Conservation (phyloP, 1,139 yeast genomes). For the Suzukiozyma palmioleophila region DNA sequence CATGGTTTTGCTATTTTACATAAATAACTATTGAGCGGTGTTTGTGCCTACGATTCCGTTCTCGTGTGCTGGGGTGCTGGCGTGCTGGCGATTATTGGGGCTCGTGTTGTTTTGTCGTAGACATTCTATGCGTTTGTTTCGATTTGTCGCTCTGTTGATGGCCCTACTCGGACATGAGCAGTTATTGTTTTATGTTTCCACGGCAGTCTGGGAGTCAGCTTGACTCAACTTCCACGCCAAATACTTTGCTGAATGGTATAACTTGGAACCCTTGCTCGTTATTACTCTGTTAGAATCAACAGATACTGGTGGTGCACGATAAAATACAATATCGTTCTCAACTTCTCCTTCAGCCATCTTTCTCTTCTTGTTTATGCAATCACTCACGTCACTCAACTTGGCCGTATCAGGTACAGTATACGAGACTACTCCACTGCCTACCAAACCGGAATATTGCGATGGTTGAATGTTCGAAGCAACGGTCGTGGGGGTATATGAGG, state of each 20-base stretch:
- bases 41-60: no score
- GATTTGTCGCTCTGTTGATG: no score
- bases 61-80: no score
- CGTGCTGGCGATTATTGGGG: no score
- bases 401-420: constrained; percentile 26
- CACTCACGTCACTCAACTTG: constrained; percentile 11
- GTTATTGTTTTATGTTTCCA: no score
- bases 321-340: constrained; percentile 60
- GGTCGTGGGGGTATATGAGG: constrained; percentile 16
- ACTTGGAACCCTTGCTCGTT: constrained; percentile 19
- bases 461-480: constrained; percentile 27
- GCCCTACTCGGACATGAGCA: no score
- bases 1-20: no score
- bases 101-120: no score
- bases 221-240: constrained; percentile 55
- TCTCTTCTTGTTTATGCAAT: constrained; percentile 20
- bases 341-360: constrained; percentile 17
- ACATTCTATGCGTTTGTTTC: no score
- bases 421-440: constrained; percentile 40
- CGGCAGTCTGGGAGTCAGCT: not conserved
- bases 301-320: constrained; percentile 68
- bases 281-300: constrained; percentile 48
- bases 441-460: constrained; percentile 32
- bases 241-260: constrained; percentile 71
- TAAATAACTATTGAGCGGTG: no score